Percentiles rank a stretch among this genome's conserved stretches.
Conservation (phyloP, 2,329 filamentous ascomycete genomes). For the Lecanicillium sp. region DNA sequence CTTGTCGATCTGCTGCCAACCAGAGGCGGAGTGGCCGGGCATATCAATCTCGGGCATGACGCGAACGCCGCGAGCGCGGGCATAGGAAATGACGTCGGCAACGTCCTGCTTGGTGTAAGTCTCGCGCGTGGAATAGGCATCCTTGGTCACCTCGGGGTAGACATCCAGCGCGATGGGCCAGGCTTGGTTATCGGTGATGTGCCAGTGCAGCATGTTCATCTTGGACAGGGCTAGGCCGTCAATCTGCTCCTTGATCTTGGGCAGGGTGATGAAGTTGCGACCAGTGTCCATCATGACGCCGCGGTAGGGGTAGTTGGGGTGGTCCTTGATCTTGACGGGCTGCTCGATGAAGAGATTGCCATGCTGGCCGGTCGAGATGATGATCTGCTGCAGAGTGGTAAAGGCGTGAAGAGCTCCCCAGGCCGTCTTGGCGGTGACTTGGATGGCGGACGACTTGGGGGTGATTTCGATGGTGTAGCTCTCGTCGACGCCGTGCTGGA, state of each 20-base stretch:
- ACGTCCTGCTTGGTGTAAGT: constrained; percentile 35
- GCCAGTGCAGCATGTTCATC: constrained; percentile 51
- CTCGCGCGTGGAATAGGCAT: constrained; percentile 44
- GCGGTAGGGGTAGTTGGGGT: constrained; percentile 43
- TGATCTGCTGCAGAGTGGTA: constrained; percentile 48
- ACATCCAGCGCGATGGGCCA: constrained; percentile 43
- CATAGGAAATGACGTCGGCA: constrained; percentile 37
- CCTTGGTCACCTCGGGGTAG: constrained; percentile 44
- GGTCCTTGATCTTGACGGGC: constrained; percentile 41
- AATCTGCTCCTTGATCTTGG: constrained; percentile 46
- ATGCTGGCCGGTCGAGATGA: constrained; percentile 35
- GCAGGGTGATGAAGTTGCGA: constrained; percentile 43
- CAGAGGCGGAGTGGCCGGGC: constrained; percentile 49
- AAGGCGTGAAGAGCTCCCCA: constrained; percentile 49
- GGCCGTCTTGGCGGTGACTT: constrained; percentile 40
- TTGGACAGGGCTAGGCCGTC: constrained; percentile 48
- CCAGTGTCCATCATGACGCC: constrained; percentile 48
- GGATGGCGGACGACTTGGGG: constrained; percentile 28
- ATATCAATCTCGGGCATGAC: constrained; percentile 56
- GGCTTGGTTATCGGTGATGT: constrained; percentile 46
- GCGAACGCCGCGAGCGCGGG: constrained; percentile 47
- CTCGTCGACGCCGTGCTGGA: constrained; percentile 49
- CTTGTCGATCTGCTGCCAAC: constrained; percentile 49
- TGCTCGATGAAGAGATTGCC: constrained; percentile 42
- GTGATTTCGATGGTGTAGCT: constrained; percentile 43